phyloP scores from a whole-genome alignment of 495 filamentous ascomycete genomes.

The Tuber aestivum region DNA sequence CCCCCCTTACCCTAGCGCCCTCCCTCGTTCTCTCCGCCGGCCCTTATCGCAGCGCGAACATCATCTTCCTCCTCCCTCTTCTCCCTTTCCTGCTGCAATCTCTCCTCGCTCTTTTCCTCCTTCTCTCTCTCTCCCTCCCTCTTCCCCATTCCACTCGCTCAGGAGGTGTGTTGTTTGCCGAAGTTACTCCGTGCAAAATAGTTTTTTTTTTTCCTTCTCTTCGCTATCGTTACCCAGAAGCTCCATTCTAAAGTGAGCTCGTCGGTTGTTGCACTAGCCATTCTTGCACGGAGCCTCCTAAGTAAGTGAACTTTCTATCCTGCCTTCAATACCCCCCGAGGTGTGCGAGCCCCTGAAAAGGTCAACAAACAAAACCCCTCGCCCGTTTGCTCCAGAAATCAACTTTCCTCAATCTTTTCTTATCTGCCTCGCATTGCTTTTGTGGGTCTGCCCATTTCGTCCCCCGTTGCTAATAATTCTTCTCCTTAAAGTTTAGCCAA shows the following conservation, averaged over 20 bases:
- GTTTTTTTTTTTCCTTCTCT: conserved; percentile 18
- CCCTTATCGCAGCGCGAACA: neutral
- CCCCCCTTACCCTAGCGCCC: conserved; percentile 28
- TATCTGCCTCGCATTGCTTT: conserved; percentile 3
- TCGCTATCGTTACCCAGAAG: conserved; percentile 11
- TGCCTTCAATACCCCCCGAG: neutral
- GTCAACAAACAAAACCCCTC: conserved; percentile 8
- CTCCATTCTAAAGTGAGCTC: conserved; percentile 1
- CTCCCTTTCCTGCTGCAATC: neutral
- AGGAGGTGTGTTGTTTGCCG: conserved; percentile 17
- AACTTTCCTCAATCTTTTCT: conserved; percentile 6
- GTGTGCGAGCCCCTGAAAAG: conserved; percentile 16
- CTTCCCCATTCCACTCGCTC: conserved; percentile 32
- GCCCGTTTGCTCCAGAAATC: neutral
- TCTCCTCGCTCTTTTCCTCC: conserved; percentile 29
- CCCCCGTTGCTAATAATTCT: neutral
- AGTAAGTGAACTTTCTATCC: neutral
- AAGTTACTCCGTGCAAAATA: conserved; percentile 19
- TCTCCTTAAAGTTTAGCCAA: neutral
- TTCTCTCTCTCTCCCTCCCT: conserved; percentile 14
- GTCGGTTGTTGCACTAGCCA: conserved; percentile 6
- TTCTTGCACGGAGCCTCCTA: conserved; percentile 16
- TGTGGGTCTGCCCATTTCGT: neutral
- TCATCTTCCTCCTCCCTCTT: neutral
- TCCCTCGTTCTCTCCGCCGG: conserved; percentile 24